Evolutionary conservation across 2,329 filamentous ascomycete genomes (phyloP), one percentile per base, ranked within the genome.

Genomic region (Xylaria sp.): DNA sequence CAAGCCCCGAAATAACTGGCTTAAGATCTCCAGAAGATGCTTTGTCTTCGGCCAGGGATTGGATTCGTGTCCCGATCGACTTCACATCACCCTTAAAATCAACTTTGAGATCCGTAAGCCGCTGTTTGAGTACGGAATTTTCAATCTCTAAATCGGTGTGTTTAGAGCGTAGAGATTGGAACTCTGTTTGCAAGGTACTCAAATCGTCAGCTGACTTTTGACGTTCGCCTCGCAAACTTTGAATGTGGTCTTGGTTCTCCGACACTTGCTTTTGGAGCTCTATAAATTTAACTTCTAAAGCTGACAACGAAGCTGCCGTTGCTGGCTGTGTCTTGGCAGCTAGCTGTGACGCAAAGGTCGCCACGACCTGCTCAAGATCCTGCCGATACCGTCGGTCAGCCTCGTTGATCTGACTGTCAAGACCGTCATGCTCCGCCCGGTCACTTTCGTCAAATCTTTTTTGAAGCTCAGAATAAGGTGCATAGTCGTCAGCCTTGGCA

Each of bases 281-380:
- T 3, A 59, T 56, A 29, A 68, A 54, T 47, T 62, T 63, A 11
- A 40, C 45, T 50, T 68, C 63, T 7, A 69, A 44, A 1, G 55
- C 46, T 37, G 51, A 41, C 11, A 63, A 47, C 2, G 56, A 44
- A 18, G 39, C 18, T 19, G 38, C 53, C 17, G 37, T n/a, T 26
- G 40, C 37, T 19, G 53, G 47, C 17, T 60, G 22, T 17, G 46
- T 20, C 34, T 52, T 47, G 9, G 40, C 39, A 7, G 47, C 43
- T 7, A 21, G n/a, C 16, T 45, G 38, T 5, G 39, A 50, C 4
- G 44, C 16, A 43, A 63, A 38, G 13, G 26, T 19, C 38, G 59
- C 51, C 13, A 60, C 50, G 5, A 61, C 18, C 40, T 50, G 54
- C 45, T 68, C 63, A 7, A 66, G 24, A n/a, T 54, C 49, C 6